These are phyloP conservation scores for Trichopus zeylanicus DNA, from an alignment of 116 monocot species.

Conservation along the genomic window DNA sequence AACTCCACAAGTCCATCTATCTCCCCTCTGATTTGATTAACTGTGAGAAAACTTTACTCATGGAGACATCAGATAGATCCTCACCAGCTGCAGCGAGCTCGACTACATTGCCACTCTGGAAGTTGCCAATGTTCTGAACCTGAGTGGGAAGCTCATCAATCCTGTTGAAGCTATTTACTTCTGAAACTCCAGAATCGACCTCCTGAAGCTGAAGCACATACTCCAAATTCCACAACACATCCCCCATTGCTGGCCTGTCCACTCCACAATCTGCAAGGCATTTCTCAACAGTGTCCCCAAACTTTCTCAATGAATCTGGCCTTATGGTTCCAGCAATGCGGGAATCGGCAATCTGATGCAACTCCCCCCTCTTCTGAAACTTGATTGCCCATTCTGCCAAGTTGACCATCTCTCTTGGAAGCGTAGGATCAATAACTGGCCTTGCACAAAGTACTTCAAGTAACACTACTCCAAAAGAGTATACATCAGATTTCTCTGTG, in stretches of 20 bases:
- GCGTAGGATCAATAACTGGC: slow-evolving; percentile 10
- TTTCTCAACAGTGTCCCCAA: slow-evolving; percentile 12
- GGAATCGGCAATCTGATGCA: slow-evolving; percentile 3
- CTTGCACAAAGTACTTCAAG: slow-evolving; percentile 10
- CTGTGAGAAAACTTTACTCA: slow-evolving; percentile 75
- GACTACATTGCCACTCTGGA: slow-evolving; percentile 3
- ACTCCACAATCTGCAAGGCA: slow-evolving; percentile 6
- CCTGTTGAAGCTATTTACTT: slow-evolving; percentile 27
- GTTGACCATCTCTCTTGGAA: slow-evolving; percentile 14
- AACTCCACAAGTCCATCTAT: slow-evolving; percentile 9
- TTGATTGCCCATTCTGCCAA: slow-evolving; percentile 15
- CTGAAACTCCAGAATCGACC: neutral
- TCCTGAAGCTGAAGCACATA: slow-evolving; percentile 19
- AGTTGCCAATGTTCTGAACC: slow-evolving; percentile 12
- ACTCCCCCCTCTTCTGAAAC: slow-evolving; percentile 10
- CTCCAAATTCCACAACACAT: slow-evolving; percentile 18
- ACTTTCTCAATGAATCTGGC: slow-evolving; percentile 1
- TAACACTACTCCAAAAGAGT: slow-evolving; percentile 13
- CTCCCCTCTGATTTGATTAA: slow-evolving; percentile 68
- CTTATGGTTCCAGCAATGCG: neutral
- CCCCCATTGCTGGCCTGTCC: slow-evolving; percentile 13
- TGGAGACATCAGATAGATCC: slow-evolving; percentile 47
- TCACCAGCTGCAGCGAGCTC: neutral
- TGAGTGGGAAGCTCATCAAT: slow-evolving; percentile 28
- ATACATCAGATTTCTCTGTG: slow-evolving; percentile 14